These are phyloP conservation scores for Takashimella tepidaria DNA, from an alignment of 1,284 basidiomycete genomes.

Conservation along the genomic window DNA sequence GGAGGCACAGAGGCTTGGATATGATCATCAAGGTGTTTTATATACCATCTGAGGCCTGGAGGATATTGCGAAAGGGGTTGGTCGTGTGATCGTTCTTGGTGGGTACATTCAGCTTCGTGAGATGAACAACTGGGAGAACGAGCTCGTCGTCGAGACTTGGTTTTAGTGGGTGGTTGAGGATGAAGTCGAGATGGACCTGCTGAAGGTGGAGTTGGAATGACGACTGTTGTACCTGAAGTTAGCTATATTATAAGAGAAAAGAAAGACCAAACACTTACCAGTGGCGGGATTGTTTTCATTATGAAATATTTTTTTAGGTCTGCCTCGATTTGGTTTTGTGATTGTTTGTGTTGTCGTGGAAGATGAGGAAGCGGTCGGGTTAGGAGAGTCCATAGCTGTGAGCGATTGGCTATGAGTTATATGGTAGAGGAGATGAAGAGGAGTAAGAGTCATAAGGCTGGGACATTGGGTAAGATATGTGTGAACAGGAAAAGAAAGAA, in stretches of 20 bases:
- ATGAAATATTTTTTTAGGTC: not conserved
- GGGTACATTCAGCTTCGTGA: no score
- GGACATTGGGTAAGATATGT: not conserved
- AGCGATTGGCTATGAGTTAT: not conserved
- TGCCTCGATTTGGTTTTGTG: not conserved
- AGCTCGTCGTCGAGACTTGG: no score
- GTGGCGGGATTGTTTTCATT: no score
- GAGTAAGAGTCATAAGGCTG: not conserved
- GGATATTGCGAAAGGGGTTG: not conserved
- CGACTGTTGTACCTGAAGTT: no score
- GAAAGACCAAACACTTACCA: no score
- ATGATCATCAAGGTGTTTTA: slow-evolving; percentile 7
- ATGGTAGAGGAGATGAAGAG: not conserved
- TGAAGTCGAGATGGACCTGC: not conserved
- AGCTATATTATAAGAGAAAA: no score
- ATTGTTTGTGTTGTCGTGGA: not conserved
- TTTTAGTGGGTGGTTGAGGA: no score
- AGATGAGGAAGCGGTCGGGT: not conserved
- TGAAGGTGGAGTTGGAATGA: no score
- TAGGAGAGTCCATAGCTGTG: not conserved
- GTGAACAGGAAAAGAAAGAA: not conserved
- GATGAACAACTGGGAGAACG: no score
- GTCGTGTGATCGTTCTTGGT: not conserved
- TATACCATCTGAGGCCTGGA: slow-evolving; percentile 6
- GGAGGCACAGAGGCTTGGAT: not conserved